Percentiles rank a stretch among this genome's conserved stretches.
These are phyloP conservation scores for Smittium mucronatum DNA, from an alignment of 371 early-diverging fungal species.

Conservation along the genomic window DNA sequence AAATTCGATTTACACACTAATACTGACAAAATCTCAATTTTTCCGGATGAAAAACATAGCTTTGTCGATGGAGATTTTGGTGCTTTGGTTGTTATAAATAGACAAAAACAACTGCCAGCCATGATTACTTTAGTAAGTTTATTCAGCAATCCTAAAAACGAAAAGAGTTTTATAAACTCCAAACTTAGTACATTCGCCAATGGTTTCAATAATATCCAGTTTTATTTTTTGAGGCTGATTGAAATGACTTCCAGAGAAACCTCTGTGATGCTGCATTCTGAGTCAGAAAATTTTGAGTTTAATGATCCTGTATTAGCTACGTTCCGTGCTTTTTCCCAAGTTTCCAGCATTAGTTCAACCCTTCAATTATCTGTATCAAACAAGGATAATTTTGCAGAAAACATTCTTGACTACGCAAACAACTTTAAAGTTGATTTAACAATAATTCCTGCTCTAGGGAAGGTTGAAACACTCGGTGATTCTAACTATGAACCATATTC, in stretches of 20 bases:
- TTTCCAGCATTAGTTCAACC: constrained; percentile 41
- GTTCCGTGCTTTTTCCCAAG: constrained; percentile 53
- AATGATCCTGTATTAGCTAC: constrained; percentile 59
- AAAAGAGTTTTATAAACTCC: constrained; percentile 12
- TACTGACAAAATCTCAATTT: background rate
- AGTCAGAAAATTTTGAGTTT: constrained; percentile 39
- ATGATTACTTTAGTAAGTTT: constrained; percentile 56
- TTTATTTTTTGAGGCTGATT: constrained; percentile 51
- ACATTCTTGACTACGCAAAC: constrained; percentile 32
- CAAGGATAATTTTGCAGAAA: constrained; percentile 36
- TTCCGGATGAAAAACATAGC: background rate
- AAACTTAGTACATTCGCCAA: background rate
- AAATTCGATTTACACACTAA: constrained; percentile 8
- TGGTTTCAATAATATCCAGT: constrained; percentile 15
- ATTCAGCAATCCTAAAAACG: constrained; percentile 26
- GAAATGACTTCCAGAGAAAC: constrained; percentile 59
- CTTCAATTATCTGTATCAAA: constrained; percentile 26
- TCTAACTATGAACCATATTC: background rate
- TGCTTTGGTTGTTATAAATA: constrained; percentile 45
- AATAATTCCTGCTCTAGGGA: constrained; percentile 37
- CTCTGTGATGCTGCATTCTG: constrained; percentile 53
- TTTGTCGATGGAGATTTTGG: constrained; percentile 4
- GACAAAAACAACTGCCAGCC: constrained; percentile 49
- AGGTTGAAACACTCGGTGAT: background rate
- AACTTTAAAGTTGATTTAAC: constrained; percentile 29